A percentile compares a stretch with the other conserved stretches of the same genome.
Evolutionary conservation across 345 rosid species (phyloP).

Genomic region (Citrus cavaleriei): DNA sequence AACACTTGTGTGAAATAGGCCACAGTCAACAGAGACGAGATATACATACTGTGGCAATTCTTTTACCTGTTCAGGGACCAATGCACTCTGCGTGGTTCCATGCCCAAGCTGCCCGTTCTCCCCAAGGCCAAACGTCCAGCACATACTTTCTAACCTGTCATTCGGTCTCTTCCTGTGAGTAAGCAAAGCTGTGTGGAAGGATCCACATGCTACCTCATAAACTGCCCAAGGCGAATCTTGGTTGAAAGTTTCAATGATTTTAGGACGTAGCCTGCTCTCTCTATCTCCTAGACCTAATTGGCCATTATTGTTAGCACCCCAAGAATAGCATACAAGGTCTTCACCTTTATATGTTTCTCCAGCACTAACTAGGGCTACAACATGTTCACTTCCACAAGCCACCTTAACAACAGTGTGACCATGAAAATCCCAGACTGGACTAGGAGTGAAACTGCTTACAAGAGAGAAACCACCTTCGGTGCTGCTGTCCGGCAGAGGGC

Average conservation of each 20-base stretch:
- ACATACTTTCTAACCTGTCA: slow-evolving; percentile 44
- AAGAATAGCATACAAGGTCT: slow-evolving; percentile 61
- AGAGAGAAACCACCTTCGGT: slow-evolving; percentile 39
- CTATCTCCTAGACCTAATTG: slow-evolving; percentile 83
- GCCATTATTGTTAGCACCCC: slow-evolving; percentile 77
- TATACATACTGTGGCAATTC: slow-evolving; percentile 48
- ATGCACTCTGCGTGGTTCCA: slow-evolving; percentile 62
- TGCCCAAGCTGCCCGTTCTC: slow-evolving; percentile 89
- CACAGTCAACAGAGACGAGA: slow-evolving; percentile 77
- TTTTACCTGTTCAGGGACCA: slow-evolving; percentile 62
- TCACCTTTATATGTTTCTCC: slow-evolving; percentile 45
- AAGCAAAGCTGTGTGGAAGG: slow-evolving; percentile 84
- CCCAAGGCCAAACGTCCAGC: slow-evolving; percentile 94
- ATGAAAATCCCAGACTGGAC: slow-evolving; percentile 52
- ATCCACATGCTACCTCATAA: slow-evolving; percentile 81
- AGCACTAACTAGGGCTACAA: slow-evolving; percentile 61
- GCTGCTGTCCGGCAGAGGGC: slow-evolving; percentile 44
- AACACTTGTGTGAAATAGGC: slow-evolving; percentile 84
- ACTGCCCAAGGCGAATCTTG: slow-evolving; percentile 48
- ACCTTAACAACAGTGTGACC: slow-evolving; percentile 83
- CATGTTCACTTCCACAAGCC: slow-evolving; percentile 90
- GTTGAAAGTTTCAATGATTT: slow-evolving; percentile 52
- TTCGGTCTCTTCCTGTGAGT: slow-evolving; percentile 48
- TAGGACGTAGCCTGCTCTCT: slow-evolving; percentile 53
- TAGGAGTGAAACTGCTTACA: slow-evolving; percentile 49